A percentile compares a stretch with the other conserved stretches of the same genome.
phyloP scores from a whole-genome alignment of 2,329 filamentous ascomycete genomes.

The Plenodomus tracheiphilus region DNA sequence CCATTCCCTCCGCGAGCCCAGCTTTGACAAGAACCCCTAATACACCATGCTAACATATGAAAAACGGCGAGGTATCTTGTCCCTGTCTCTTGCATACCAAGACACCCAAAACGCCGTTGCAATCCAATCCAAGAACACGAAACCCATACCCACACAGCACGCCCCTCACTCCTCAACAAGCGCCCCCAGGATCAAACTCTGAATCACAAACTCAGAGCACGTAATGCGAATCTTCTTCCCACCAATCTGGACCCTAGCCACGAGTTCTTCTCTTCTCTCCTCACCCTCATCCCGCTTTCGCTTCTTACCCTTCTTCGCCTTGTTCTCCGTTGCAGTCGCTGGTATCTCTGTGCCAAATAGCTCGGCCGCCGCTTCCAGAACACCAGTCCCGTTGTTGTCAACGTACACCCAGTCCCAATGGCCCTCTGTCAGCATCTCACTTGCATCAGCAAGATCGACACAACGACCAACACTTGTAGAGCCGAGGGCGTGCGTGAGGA shows the following conservation, averaged over 20 bases:
- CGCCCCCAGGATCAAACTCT: constrained; percentile 86
- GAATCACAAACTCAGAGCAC: constrained; percentile 84
- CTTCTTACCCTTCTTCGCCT: constrained; percentile 45
- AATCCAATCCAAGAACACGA: too few species aligned
- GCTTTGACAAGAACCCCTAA: too few species aligned
- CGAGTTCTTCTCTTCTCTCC: constrained; percentile 20
- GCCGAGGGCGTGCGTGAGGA: constrained; percentile 78
- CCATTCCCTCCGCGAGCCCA: too few species aligned
- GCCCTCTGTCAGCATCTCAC: constrained; percentile 58
- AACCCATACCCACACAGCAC: too few species aligned
- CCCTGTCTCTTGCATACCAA: too few species aligned
- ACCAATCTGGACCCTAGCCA: constrained; percentile 40
- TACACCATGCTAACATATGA: too few species aligned
- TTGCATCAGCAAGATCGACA: constrained; percentile 67
- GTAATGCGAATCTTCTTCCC: constrained; percentile 67
- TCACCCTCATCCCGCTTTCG: constrained; percentile 47
- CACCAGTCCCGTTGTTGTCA: constrained; percentile 66
- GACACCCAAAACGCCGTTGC: too few species aligned
- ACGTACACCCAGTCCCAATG: constrained; percentile 82
- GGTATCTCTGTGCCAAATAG: constrained; percentile 47
- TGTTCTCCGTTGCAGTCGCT: constrained; percentile 14
- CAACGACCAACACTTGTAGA: constrained; percentile 69
- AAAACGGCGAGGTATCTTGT: too few species aligned
- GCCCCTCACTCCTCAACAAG: constrained; percentile 63
- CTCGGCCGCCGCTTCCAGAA: constrained; percentile 57